Evolutionary conservation across 129 eudicot genomes (phyloP), one percentile per base, ranked within the genome.

Genomic region (Dittrichia graveolens): DNA sequence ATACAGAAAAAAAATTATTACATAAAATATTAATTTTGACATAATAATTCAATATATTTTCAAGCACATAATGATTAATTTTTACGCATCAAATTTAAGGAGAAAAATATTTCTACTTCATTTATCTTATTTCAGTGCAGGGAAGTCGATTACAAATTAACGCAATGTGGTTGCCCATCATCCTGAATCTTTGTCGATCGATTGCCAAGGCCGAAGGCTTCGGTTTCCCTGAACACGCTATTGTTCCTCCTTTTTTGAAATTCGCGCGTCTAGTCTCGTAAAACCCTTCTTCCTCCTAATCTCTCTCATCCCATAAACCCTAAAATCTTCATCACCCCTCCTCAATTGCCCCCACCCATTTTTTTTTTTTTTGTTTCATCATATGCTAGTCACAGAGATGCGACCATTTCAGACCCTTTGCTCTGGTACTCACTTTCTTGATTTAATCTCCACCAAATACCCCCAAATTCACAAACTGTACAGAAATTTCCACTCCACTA

Each of bases 311-410:
- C 15, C 73, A 34, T 48, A 58, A 68, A 68, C 81, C 79, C 76
- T 67, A 48, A 55, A 65, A 7, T 7, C 40, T 24, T 46, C 68
- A 14, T 38, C 24, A 31, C 8, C 15, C 72, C 72, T 46, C 72
- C 72, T 46, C 10, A 54, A 41, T 11, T 56, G n/a, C 4, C 56
- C 12, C 48, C 60, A 62, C 68, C 67, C 58, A 56, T 40, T 44
- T 59, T 9, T 3, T n/a, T n/a, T 40, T 60, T 13, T 7, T 12
- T n/a, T 8, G 15, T 2, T 40, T 46, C 41, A 57, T 70, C 48
- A 56, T 42, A 81, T 79, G 83, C 86, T 78, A 50, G 57, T 47
- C 12, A 12, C 70, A 72, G 65, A 78, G 14, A 88, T 88, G 95
- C 72, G 64, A 54, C 69, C 85, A 11, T 76, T 83, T 13, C 80